phyloP scores from a whole-genome alignment of 495 filamentous ascomycete species.

The Sporormia fimetaria region DNA sequence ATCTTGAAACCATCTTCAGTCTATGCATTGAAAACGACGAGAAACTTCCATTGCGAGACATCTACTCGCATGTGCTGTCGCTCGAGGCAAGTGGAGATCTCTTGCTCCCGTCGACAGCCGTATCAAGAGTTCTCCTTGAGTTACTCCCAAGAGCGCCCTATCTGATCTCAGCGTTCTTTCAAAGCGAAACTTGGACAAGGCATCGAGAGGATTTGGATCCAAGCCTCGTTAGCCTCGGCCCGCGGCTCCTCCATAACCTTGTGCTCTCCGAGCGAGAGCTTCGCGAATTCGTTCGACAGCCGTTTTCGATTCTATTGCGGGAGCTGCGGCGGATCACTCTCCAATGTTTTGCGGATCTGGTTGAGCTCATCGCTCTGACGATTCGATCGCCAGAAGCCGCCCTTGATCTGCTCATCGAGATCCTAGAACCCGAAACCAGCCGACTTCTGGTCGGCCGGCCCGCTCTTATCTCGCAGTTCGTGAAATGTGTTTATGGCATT shows the following conservation, averaged over 20 bases:
- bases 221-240: conserved; percentile 11
- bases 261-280: conserved; percentile 31
- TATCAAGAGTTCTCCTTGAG: conserved; percentile 3
- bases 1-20: conserved; percentile 4
- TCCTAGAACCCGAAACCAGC: conserved; percentile 33
- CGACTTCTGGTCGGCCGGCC: conserved; percentile 33
- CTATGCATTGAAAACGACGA: conserved; percentile 4
- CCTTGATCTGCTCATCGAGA: conserved; percentile 37
- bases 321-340: conserved; percentile 29
- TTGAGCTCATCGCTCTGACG: conserved; percentile 36
- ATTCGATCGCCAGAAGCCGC: conserved; percentile 35
- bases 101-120: neutral
- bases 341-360: conserved; percentile 25
- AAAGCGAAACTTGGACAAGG: conserved; percentile 18
- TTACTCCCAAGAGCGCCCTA: conserved; percentile 7
- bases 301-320: conserved; percentile 32
- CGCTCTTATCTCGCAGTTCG: conserved; percentile 28
- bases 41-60: conserved; percentile 3
- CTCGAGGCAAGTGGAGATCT: conserved; percentile 1
- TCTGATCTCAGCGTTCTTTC: conserved; percentile 21
- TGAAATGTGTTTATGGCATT: conserved; percentile 35
- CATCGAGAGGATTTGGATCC: conserved; percentile 16
- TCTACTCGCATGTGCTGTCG: conserved; percentile 4
- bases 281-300: conserved; percentile 33
- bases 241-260: conserved; percentile 27